phyloP scores from a whole-genome alignment of 139 green algal genomes.

The Spirogloea muscicola region DNA sequence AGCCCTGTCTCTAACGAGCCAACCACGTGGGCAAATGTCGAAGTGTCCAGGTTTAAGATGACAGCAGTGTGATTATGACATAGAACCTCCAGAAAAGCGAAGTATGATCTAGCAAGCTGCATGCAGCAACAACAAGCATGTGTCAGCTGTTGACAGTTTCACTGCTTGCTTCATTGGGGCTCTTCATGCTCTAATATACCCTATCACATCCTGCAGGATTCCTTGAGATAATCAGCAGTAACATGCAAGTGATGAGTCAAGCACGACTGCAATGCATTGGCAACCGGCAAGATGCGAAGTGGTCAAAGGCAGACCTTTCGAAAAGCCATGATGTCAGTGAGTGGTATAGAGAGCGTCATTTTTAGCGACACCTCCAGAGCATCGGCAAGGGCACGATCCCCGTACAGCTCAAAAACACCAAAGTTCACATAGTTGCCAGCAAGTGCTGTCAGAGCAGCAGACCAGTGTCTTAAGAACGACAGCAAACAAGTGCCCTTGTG shows the following conservation, averaged over 20 bases:
- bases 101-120: conserved; percentile 75
- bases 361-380: conserved; percentile 81
- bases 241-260: too few relatives aligned
- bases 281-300: too few relatives aligned
- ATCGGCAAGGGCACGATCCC: conserved; percentile 84
- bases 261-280: too few relatives aligned
- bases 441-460: conserved; percentile 62
- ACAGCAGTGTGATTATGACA: conserved; percentile 69
- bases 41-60: conserved; percentile 60
- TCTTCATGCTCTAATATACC: too few relatives aligned
- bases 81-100: conserved; percentile 84
- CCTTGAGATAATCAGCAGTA: too few relatives aligned
- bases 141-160: too few relatives aligned
- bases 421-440: conserved; percentile 98
- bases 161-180: too few relatives aligned
- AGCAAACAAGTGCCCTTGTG: too few relatives aligned
- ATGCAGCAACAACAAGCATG: too few relatives aligned
- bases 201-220: too few relatives aligned
- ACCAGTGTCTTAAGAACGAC: too few relatives aligned
- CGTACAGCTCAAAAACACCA: conserved; percentile 97
- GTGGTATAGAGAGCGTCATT: conserved; percentile 76
- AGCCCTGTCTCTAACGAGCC: conserved; percentile 75
- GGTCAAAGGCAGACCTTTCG: conserved; percentile 55
- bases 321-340: conserved; percentile 78
- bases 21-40: conserved; percentile 85